These are phyloP conservation scores for Scleroderma citrinum DNA, from an alignment of 768 basidiomycete genomes.

Conservation along the genomic window DNA sequence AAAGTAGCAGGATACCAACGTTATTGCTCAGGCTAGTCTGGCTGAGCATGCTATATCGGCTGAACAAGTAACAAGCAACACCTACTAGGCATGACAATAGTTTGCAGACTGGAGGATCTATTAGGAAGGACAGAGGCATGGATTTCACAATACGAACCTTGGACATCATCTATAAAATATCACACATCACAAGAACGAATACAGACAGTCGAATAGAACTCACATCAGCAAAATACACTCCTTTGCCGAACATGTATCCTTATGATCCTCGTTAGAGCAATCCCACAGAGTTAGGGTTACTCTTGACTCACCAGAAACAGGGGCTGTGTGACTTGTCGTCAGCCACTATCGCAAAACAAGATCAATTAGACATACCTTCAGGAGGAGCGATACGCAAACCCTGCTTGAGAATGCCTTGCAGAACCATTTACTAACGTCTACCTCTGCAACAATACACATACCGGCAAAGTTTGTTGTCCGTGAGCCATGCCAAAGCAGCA, in stretches of 20 bases:
- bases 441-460: conserved; percentile 9
- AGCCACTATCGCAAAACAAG: neutral
- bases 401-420: conserved; percentile 50
- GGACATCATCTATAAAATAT: conserved; percentile 50
- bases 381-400: conserved; percentile 61
- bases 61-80: neutral
- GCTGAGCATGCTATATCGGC: conserved; percentile 2
- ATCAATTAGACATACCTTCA: conserved; percentile 36
- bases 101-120: conserved; percentile 39
- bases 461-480: conserved; percentile 60
- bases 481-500: conserved; percentile 61
- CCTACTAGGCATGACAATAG: conserved; percentile 48
- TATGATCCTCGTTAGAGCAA: neutral
- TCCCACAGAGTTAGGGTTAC: neutral
- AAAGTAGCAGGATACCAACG: conserved; percentile 52
- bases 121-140: neutral
- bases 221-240: conserved; percentile 60
- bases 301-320: conserved; percentile 35
- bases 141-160: conserved; percentile 34
- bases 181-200: neutral
- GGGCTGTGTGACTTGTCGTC: conserved; percentile 27
- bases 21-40: conserved; percentile 40
- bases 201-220: conserved; percentile 11
- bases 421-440: neutral
- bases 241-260: conserved; percentile 63